Conservation (phyloP, 495 filamentous ascomycete species). For the Thermochaetoides thermophila region DNA sequence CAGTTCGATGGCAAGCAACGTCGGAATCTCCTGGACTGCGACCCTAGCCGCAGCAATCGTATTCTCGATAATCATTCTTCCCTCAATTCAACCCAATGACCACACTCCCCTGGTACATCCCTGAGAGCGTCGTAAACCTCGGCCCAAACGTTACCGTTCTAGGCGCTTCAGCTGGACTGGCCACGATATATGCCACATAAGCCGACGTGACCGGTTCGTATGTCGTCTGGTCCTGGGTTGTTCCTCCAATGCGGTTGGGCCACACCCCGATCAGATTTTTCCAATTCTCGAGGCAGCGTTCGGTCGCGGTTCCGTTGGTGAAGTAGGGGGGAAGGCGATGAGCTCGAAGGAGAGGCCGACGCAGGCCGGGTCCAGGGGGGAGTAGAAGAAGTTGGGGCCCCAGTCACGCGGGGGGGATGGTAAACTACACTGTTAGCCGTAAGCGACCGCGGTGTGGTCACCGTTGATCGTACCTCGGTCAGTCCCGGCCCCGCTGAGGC, state of each 20-base stretch:
- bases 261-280: conserved; percentile 37
- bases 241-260: conserved; percentile 46
- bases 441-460: conserved; percentile 6
- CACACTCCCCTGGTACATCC: conserved; percentile 35
- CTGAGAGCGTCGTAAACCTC: conserved; percentile 38
- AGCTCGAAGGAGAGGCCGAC: conserved; percentile 46
- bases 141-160: conserved; percentile 40
- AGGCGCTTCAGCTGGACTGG: conserved; percentile 36
- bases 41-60: conserved; percentile 40
- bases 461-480: no score
- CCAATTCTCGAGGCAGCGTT: conserved; percentile 40
- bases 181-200: conserved; percentile 43
- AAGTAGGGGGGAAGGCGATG: conserved; percentile 45
- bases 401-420: conserved; percentile 17
- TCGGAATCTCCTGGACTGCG: conserved; percentile 29
- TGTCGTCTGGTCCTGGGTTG: conserved; percentile 39
- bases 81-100: conserved; percentile 44
- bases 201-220: conserved; percentile 35
- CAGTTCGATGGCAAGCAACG: conserved; percentile 43
- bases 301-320: conserved; percentile 37
- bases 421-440: conserved; percentile 16
- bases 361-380: conserved; percentile 31
- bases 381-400: conserved; percentile 18
- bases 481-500: no score
- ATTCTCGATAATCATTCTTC: conserved; percentile 38